Evolutionary conservation across 2,329 filamentous ascomycete genomes (phyloP).

Genomic region (Berkeleyomyces basicola): DNA sequence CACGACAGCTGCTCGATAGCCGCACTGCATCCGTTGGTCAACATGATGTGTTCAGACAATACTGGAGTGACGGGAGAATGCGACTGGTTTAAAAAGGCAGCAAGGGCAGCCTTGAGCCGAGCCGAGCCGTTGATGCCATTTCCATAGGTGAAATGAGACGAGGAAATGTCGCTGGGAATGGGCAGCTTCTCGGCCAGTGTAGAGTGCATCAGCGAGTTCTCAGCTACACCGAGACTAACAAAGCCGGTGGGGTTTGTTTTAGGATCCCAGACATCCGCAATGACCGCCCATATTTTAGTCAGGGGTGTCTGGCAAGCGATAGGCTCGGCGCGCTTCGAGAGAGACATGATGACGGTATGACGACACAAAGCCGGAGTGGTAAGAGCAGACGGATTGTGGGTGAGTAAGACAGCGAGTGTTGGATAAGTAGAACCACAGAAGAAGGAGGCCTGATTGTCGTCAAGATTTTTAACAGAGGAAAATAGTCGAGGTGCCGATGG

Average conservation of each 20-base stretch:
- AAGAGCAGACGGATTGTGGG: background rate
- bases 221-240: constrained; percentile 34
- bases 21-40: constrained; percentile 26
- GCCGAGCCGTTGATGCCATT: constrained; percentile 25
- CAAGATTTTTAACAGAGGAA: background rate
- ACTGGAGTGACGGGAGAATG: constrained; percentile 20
- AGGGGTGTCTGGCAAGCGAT: constrained; percentile 18
- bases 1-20: constrained; percentile 27
- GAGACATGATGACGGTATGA: constrained; percentile 13
- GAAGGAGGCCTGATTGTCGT: background rate
- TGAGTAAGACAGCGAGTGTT: background rate
- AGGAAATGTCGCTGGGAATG: constrained; percentile 21
- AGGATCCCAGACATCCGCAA: constrained; percentile 28
- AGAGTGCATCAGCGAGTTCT: constrained; percentile 35
- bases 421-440: background rate
- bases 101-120: constrained; percentile 19
- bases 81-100: constrained; percentile 23
- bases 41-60: constrained; percentile 21
- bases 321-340: constrained; percentile 19
- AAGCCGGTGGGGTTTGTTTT: constrained; percentile 27
- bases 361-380: background rate
- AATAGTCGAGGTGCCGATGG: background rate
- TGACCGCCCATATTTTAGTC: constrained; percentile 26
- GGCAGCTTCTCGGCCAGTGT: constrained; percentile 27
- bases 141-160: constrained; percentile 25